Evolutionary conservation across 2,329 filamentous ascomycete species (phyloP).

Genomic region (Paramyrothecium sp.): DNA sequence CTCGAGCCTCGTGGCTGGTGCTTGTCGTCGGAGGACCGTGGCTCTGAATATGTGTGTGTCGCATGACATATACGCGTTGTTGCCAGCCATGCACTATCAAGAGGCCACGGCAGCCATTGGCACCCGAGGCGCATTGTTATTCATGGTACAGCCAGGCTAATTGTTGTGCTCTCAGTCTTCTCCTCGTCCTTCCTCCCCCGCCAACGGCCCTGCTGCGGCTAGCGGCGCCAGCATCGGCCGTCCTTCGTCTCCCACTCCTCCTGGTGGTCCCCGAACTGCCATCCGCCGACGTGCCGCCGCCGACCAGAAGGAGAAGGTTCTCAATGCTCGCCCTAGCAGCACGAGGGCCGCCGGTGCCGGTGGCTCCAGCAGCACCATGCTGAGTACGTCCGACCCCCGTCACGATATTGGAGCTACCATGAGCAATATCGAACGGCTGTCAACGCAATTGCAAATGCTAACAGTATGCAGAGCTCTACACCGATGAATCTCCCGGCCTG

Average conservation of each 20-base stretch:
- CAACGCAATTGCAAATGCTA: background rate
- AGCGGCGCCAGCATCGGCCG: constrained; percentile 72
- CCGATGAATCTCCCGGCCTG: constrained; percentile 93
- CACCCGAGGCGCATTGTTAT: background rate
- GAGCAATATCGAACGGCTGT: background rate
- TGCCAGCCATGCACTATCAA: background rate
- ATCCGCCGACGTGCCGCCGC: constrained; percentile 94
- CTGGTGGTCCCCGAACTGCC: constrained; percentile 90
- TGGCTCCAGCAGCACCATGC: constrained; percentile 96
- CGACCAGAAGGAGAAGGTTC: constrained; percentile 95
- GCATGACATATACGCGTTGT: background rate
- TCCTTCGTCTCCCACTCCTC: constrained; percentile 82
- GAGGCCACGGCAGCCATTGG: background rate
- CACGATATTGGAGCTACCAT: background rate
- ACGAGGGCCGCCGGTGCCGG: constrained; percentile 92
- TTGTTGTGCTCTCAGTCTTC: constrained; percentile 44
- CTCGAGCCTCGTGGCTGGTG: too few relatives aligned
- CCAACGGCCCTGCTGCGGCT: constrained; percentile 54
- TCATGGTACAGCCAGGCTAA: background rate
- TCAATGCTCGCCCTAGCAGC: constrained; percentile 88
- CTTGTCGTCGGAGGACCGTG: too few relatives aligned
- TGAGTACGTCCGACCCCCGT: constrained; percentile 63
- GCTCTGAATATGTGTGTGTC: background rate
- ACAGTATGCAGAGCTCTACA: constrained; percentile 61
- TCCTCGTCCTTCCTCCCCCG: constrained; percentile 59